A percentile compares a stretch with the other conserved stretches of the same genome.
phyloP scores from a whole-genome alignment of 192 early-diverging fungal species.

The Backusella australiensis region DNA sequence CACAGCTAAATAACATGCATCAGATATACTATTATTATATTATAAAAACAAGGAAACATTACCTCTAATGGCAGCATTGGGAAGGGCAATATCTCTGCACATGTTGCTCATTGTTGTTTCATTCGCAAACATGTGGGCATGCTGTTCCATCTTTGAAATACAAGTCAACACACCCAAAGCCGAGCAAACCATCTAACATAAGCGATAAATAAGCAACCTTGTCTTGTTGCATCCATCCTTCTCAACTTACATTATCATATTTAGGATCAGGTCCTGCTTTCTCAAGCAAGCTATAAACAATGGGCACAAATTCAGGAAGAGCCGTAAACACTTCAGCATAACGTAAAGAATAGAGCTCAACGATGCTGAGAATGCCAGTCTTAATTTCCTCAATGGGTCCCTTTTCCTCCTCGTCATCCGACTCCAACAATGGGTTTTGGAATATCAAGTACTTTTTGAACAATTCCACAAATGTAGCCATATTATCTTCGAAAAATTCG shows the following conservation, averaged over 20 bases:
- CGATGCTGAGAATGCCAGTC: conserved; percentile 89
- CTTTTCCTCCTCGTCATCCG: conserved; percentile 80
- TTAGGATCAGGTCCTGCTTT: conserved; percentile 66
- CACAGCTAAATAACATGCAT: conserved; percentile 35
- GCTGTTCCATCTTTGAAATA: conserved; percentile 73
- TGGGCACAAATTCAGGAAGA: conserved; percentile 82
- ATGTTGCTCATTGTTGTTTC: conserved; percentile 73
- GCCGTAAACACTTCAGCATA: conserved; percentile 89
- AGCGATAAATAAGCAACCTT: background rate
- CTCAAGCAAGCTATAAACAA: conserved; percentile 86
- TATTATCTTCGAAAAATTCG: conserved; percentile 95
- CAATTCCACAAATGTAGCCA: conserved; percentile 74
- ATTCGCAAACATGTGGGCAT: conserved; percentile 72
- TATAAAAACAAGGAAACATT: background rate
- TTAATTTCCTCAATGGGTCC: conserved; percentile 87
- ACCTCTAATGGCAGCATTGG: conserved; percentile 87
- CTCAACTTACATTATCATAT: conserved; percentile 70
- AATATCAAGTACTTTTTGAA: conserved; percentile 90
- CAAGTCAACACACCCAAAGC: conserved; percentile 89
- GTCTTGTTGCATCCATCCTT: background rate
- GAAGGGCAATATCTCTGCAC: conserved; percentile 88
- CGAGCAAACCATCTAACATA: conserved; percentile 74
- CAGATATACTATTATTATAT: background rate
- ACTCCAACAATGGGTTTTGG: conserved; percentile 66
- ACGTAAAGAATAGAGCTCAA: conserved; percentile 84